Evolutionary conservation across 176 grass and related monocot species (phyloP).

Genomic region (Carex cristatella): DNA sequence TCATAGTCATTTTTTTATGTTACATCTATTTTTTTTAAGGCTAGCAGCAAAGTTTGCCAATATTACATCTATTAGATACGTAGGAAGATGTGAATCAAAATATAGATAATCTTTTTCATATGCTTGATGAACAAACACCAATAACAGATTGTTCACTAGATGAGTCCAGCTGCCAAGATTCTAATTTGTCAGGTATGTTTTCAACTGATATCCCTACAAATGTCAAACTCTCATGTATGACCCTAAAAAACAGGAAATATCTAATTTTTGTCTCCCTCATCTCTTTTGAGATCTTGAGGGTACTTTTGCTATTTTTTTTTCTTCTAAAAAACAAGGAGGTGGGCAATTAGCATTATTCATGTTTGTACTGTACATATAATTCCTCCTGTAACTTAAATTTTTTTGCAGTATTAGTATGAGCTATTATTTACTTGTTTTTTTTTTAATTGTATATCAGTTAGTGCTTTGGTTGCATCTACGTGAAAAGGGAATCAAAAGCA

Average conservation of each 20-base stretch:
- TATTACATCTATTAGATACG: conserved; percentile 29
- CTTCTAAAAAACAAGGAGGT: background rate
- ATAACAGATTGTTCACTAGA: conserved; percentile 69
- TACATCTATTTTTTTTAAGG: too few species aligned
- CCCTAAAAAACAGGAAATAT: background rate
- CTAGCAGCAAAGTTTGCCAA: too few species aligned
- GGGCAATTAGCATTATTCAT: background rate
- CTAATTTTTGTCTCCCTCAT: too few species aligned
- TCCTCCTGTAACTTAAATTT: background rate
- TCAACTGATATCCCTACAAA: background rate
- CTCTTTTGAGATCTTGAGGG: background rate
- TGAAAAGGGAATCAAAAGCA: conserved; percentile 89
- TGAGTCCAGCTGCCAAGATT: conserved; percentile 44
- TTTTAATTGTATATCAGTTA: conserved; percentile 46
- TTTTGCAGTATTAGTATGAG: background rate
- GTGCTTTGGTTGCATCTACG: conserved; percentile 94
- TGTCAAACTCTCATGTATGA: background rate
- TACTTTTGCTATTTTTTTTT: background rate
- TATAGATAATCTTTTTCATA: conserved; percentile 44
- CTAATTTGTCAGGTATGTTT: conserved; percentile 54
- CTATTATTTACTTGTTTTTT: too few species aligned
- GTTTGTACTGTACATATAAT: background rate
- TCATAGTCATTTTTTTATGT: conserved; percentile 33
- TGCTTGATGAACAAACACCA: conserved; percentile 82
- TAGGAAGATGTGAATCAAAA: conserved; percentile 47